Percentiles rank a stretch among this genome's conserved stretches.
phyloP scores from a whole-genome alignment of 768 basidiomycete species.

The Albatrellus ellisii region DNA sequence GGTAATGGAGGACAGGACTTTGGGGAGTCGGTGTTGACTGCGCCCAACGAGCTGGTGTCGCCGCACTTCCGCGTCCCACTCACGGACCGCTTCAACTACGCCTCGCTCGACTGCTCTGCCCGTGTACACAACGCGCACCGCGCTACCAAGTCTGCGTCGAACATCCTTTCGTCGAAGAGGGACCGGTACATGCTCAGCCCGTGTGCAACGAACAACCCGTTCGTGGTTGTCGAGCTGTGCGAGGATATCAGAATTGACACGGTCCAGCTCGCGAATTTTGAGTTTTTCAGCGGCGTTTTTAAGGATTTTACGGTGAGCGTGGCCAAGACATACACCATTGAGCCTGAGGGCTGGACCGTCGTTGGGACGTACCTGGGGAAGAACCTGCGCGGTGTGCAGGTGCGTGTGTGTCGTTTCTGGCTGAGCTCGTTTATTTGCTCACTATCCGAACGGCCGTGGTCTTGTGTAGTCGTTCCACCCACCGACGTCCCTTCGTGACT shows the following conservation, averaged over 20 bases:
- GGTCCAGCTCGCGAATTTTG: slow-evolving; percentile 91
- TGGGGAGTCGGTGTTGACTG: slow-evolving; percentile 2
- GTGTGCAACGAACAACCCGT: slow-evolving; percentile 54
- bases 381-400: slow-evolving; percentile 87
- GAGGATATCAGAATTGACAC: slow-evolving; percentile 97
- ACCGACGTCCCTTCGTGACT: slow-evolving; percentile 58
- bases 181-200: slow-evolving; percentile 97
- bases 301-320: slow-evolving; percentile 82
- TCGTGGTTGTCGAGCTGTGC: slow-evolving; percentile 91
- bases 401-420: slow-evolving; percentile 22
- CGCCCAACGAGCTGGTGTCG: slow-evolving; percentile 12
- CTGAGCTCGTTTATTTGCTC: slow-evolving; percentile 1
- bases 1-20: too few species aligned
- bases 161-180: slow-evolving; percentile 79
- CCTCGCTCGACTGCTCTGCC: slow-evolving; percentile 84
- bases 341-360: slow-evolving; percentile 30
- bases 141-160: slow-evolving; percentile 66
- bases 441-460: background rate
- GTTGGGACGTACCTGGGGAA: slow-evolving; percentile 82
- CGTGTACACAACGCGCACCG: slow-evolving; percentile 78
- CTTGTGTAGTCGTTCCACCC: slow-evolving; percentile 57
- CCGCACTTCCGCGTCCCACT: slow-evolving; percentile 64
- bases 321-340: slow-evolving; percentile 29
- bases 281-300: slow-evolving; percentile 96
- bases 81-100: slow-evolving; percentile 90